phyloP scores from a whole-genome alignment of 495 filamentous ascomycete species.

The Penicillium canescens region DNA sequence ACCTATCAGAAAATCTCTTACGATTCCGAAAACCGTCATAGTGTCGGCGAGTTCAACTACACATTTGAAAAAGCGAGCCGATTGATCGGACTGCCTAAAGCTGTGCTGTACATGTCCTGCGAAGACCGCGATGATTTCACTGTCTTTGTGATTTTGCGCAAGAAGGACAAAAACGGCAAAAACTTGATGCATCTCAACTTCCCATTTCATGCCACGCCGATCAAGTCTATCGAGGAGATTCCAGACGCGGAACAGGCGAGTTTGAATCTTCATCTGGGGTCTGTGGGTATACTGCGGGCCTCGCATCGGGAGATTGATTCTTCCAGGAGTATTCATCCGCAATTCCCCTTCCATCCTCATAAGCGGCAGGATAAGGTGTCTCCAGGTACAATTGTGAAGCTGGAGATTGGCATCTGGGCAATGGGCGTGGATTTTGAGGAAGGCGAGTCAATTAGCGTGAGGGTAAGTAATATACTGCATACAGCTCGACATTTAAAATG shows the following conservation, averaged over 20 bases:
- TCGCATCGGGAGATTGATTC: slow-evolving; percentile 32
- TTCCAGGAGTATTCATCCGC: slow-evolving; percentile 22
- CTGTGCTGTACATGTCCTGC: slow-evolving; percentile 42
- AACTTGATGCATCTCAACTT: slow-evolving; percentile 35
- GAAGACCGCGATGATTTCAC: slow-evolving; percentile 38
- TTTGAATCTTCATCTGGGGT: slow-evolving; percentile 29
- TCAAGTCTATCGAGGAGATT: slow-evolving; percentile 35
- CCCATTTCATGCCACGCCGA: slow-evolving; percentile 24
- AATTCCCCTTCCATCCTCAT: slow-evolving; percentile 38
- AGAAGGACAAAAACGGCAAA: slow-evolving; percentile 36
- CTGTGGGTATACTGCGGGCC: slow-evolving; percentile 34
- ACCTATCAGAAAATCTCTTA: slow-evolving; percentile 10
- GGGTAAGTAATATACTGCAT: slow-evolving; percentile 12
- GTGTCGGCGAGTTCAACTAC: slow-evolving; percentile 30
- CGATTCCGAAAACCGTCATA: slow-evolving; percentile 22
- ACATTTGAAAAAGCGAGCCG: slow-evolving; percentile 26
- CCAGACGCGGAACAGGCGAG: slow-evolving; percentile 23
- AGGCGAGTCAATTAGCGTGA: slow-evolving; percentile 27
- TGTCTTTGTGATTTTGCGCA: slow-evolving; percentile 39
- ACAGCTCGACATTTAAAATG: not conserved
- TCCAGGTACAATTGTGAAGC: slow-evolving; percentile 30
- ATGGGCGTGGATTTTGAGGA: slow-evolving; percentile 34
- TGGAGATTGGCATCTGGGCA: slow-evolving; percentile 36
- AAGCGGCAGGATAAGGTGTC: slow-evolving; percentile 32
- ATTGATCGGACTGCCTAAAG: slow-evolving; percentile 38